Base-by-base conservation (phyloP, 768 basidiomycete species). In the Fomitopsis pulvina region DNA sequence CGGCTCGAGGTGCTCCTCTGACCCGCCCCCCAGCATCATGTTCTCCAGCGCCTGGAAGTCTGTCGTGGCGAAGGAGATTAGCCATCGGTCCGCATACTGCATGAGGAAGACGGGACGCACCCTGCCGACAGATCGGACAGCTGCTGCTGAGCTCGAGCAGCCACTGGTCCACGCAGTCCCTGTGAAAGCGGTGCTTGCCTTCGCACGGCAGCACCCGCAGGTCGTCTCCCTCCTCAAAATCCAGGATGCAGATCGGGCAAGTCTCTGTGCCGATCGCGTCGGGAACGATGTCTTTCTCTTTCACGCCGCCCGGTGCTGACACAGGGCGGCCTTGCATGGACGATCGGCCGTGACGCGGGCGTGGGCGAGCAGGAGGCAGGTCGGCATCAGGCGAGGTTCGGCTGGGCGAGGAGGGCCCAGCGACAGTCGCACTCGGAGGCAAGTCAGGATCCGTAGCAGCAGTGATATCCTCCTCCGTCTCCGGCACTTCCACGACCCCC, bases 181-280 rank as follows among this genome's bases (percentile, higher is more conserved):
- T 83, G 60, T 98, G 94, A 71, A 95, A 98, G 51, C 79, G 75
- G 63, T 97, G 94, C 55, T 88, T 83, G 41, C 87, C 87, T 61
- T 93, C 89, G 66, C 94, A 97, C 1, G 93, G 94, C 42, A 97
- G 68, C 34, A 95, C 77, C 21, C 94, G 83, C 12, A 96, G 68
- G 63, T 95, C 90, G 59, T 97, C 94, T 1, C 92, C 94, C 53
- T 89, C 86, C 64, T 93, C 88, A 59, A 97, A 97, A 58, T 95
- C 92, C 40, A 90, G 75, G 52, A 97, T 85, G 65, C 94, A 97
- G 53, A 97, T 97, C 4, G 94, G 93, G 68, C 94, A 97, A 11
- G 85, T 91, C 66, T 92, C 87, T 32, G 80, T 77, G 4, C 87
- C 87, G 29, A 90, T 88, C 12, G 78, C 74, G 32, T 75, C 80